Evolutionary conservation across 2,329 filamentous ascomycete species (phyloP).

Genomic region (Rhynchosporium agropyri): DNA sequence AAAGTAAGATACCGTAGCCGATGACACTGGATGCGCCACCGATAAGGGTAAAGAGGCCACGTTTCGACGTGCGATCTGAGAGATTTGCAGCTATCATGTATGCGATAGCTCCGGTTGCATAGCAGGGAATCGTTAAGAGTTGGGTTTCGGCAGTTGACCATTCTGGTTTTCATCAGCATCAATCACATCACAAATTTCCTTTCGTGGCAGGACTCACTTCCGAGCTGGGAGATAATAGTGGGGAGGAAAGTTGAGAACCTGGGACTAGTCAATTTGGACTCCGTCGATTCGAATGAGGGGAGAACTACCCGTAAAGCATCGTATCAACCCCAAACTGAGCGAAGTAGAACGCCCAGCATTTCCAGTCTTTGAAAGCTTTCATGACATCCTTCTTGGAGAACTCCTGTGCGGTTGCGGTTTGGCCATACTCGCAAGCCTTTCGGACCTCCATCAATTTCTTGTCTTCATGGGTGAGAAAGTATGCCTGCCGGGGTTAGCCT

Average conservation of each 20-base stretch:
- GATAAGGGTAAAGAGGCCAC: conserved; percentile 57
- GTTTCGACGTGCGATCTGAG: conserved; percentile 59
- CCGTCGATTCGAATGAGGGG: not conserved
- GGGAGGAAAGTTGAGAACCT: conserved; percentile 68
- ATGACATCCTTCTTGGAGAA: conserved; percentile 61
- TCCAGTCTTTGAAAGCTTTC: conserved; percentile 63
- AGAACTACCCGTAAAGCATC: conserved; percentile 58
- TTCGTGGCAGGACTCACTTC: conserved; percentile 35
- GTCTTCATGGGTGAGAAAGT: conserved; percentile 58
- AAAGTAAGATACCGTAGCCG: conserved; percentile 60
- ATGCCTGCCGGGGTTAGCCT: conserved; percentile 6
- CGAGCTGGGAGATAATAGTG: conserved; percentile 67
- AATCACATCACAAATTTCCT: no score
- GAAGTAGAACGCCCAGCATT: conserved; percentile 61
- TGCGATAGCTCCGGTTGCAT: conserved; percentile 61
- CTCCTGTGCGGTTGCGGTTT: conserved; percentile 52
- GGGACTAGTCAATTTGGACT: not conserved
- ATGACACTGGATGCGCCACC: conserved; percentile 56
- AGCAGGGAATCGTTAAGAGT: conserved; percentile 69
- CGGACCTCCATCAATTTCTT: conserved; percentile 36
- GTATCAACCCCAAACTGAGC: conserved; percentile 64
- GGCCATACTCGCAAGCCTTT: conserved; percentile 51
- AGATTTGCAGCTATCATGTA: conserved; percentile 61
- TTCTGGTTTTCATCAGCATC: conserved; percentile 22
- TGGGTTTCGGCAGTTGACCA: conserved; percentile 62